Base-by-base conservation (phyloP, 495 filamentous ascomycete species). In the Daldinia grandis region DNA sequence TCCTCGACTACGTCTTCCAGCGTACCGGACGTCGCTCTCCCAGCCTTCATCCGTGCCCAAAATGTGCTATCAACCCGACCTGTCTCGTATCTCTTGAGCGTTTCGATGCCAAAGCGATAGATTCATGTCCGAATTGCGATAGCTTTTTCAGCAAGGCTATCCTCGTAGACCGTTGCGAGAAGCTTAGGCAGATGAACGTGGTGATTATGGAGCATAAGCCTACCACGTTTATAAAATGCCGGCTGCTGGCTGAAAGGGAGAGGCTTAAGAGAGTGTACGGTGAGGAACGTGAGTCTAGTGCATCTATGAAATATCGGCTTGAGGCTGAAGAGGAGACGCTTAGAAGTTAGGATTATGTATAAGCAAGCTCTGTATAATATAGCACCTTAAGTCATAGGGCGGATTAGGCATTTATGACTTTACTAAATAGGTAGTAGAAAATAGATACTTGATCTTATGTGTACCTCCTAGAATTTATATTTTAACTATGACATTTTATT, bases 191-290 rank as follows among this genome's bases (percentile, higher is more conserved):
- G 7, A 27, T 49, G 5, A 56, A 42, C 57, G 15, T 65, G 19
- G 50, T 28, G 14, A 5, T 58, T 17, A 33, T 40, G 6, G 62
- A 65, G 62, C 60, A 63, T 21, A 63, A 63, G 7, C 47, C 60
- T 42, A 63, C 33, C 5, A 63, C 47, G 10, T 63, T 63, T 17
- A 42, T 63, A 17, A 63, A 42, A 31, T 37, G 33, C 12, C 31
- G 49, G 21, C 49, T 63, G 1, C 35, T 47, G 1, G 54, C 31
- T n/a, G 47, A 38, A 31, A 63, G 44, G 24, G 38, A 63, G 3
- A 63, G 33, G 30, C 31, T 38, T 25, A 24, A 28, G 17, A 51
- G 31, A 31, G 27, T 51, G 21, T 51, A 24, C 21, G 19, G 19
- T 17, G 15, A 42, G 8, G 62, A 58, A 53, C 49, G 55, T 17